A percentile compares a stretch with the other conserved stretches of the same genome.
phyloP scores from a whole-genome alignment of 208 protist genomes.

The Trypanosoma melophagium region DNA sequence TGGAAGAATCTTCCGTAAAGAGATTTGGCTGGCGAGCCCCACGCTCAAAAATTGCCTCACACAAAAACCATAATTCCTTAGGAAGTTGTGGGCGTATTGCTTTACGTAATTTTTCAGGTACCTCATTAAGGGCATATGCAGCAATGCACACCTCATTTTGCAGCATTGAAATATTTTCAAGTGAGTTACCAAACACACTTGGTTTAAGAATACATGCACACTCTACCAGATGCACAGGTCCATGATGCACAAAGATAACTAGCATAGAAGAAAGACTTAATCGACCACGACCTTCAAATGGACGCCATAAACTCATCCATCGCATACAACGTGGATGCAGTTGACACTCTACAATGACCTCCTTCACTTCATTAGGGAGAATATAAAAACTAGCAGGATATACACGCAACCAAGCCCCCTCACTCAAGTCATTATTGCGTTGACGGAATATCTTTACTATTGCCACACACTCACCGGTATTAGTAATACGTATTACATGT shows the following conservation, averaged over 20 bases:
- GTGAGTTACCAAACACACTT: constrained; percentile 80
- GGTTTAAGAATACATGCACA: constrained; percentile 62
- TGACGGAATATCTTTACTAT: constrained; percentile 67
- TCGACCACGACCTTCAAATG: constrained; percentile 50
- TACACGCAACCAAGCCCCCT: constrained; percentile 75
- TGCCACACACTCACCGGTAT: constrained; percentile 71
- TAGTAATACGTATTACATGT: constrained; percentile 51
- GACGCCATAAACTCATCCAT: constrained; percentile 67
- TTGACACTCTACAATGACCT: constrained; percentile 54
- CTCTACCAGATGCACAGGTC: constrained; percentile 52
- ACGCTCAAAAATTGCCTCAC: constrained; percentile 59
- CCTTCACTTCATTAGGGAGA: constrained; percentile 65
- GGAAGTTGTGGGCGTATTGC: constrained; percentile 61
- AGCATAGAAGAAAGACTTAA: constrained; percentile 54
- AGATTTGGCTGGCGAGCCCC: constrained; percentile 37
- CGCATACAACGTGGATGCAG: constrained; percentile 59
- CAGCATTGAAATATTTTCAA: constrained; percentile 69
- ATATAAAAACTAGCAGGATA: constrained; percentile 58
- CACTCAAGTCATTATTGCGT: constrained; percentile 29
- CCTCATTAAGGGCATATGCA: constrained; percentile 55
- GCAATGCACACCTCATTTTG: constrained; percentile 49
- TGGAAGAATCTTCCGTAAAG: constrained; percentile 55
- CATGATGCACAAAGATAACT: constrained; percentile 61
- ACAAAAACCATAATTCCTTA: constrained; percentile 88
- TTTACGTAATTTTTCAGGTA: constrained; percentile 28